Evolutionary conservation across 2,329 filamentous ascomycete species (phyloP), one percentile per base, ranked within the genome.

Genomic region (Pseudogymnoascus sp.): DNA sequence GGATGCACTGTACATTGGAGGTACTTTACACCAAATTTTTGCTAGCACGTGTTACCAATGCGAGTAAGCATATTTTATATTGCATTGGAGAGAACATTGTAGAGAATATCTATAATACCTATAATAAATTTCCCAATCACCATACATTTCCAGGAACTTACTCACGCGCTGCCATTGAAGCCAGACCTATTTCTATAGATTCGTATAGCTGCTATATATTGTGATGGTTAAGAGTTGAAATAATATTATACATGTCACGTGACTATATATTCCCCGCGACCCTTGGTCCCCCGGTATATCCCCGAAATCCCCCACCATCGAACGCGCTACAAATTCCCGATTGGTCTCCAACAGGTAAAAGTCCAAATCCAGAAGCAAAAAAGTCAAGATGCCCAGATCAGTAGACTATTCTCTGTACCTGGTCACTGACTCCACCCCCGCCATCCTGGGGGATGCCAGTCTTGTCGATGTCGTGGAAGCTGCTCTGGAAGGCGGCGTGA

Each of bases 361-460:
- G 50, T 33, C 50, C 50, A 12, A 35, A 6, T 33, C 16, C 50
- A 56, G 14, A 56, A 6, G 8, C 10, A 19, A 33, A 33, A 33
- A 35, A 66, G 61, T 63, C 64, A 78, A 75, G 72, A 63, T 70
- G 62, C 69, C 78, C 64, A 66, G 75, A 72, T 71, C 77, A 19
- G 79, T 89, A 56, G 86, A 96, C 76, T 93, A 96, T 74, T 87
- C 88, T 59, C 79, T 97, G 40, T 97, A 97, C 74, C 82, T 97
- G 64, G 93, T 97, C 69, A 97, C 93, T 4, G 93, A 97, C 81
- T 95, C 91, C 60, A 96, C 92, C n/a, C 84, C 88, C 12, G 85
- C 86, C 35, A 91, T 96, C 68, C 85, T 97, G 46, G 89, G 89
- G 62, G 78, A 82, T 66, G 84, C 83, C 69, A 82, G 91, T 73